Conservation (phyloP, 1,284 basidiomycete species). For the Boletellus dicymbophilus region DNA sequence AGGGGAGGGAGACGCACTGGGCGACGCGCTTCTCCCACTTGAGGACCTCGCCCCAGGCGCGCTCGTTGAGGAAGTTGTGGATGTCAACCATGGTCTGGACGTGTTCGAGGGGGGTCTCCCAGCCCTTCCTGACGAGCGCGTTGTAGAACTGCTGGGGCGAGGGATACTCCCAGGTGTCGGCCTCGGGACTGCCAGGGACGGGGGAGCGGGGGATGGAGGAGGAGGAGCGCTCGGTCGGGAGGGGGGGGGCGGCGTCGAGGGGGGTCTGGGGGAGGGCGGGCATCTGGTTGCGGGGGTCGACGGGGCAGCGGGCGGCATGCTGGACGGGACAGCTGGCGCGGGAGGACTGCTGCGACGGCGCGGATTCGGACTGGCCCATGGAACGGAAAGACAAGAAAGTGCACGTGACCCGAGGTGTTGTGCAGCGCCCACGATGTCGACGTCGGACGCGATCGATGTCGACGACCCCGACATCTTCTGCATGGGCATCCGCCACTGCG, state of each 20-base stretch:
- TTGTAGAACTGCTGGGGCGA: constrained; percentile 99
- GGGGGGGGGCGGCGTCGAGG: constrained; percentile 55
- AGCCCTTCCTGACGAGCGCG: constrained; percentile 94
- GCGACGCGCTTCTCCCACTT: constrained; percentile 86
- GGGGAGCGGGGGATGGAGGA: constrained; percentile 87
- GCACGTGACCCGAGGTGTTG: constrained; percentile 2
- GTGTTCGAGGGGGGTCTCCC: constrained; percentile 97
- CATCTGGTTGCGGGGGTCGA: constrained; percentile 92
- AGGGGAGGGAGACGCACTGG: constrained; percentile 40
- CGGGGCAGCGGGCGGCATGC: constrained; percentile 40
- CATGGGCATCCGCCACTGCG: constrained; percentile 17
- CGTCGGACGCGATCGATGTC: constrained; percentile 28
- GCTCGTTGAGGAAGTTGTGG: constrained; percentile 98
- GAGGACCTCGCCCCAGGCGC: constrained; percentile 94
- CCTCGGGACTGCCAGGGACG: constrained; percentile 19
- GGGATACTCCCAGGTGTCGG: constrained; percentile 97
- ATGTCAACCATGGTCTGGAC: constrained; percentile 98
- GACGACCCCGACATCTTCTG: constrained; percentile 26
- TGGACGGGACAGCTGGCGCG: constrained; percentile 57
- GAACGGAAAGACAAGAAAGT: background rate
- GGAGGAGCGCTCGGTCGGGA: constrained; percentile 76
- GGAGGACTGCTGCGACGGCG: too few species aligned
- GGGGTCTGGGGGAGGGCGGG: constrained; percentile 77
- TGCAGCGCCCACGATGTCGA: background rate
- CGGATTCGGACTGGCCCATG: constrained; percentile 35